Evolutionary conservation across 495 filamentous ascomycete genomes (phyloP).

Genomic region (Entonaema liquescens): DNA sequence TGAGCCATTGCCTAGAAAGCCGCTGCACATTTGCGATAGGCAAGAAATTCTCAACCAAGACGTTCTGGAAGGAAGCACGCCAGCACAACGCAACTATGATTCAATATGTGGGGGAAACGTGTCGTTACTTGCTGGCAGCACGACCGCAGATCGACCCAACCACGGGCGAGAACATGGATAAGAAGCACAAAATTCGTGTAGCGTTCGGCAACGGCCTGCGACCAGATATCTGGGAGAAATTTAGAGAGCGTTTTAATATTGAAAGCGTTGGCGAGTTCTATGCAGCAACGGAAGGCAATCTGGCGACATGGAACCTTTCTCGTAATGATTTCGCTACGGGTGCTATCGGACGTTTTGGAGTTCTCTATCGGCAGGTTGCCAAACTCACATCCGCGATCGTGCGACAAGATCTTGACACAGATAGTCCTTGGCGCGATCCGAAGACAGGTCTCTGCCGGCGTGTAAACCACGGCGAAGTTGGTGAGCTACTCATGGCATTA

Average conservation of each 20-base stretch:
- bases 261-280: constrained; percentile 89
- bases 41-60: constrained; percentile 81
- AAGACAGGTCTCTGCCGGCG: constrained; percentile 75
- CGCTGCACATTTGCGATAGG: constrained; percentile 76
- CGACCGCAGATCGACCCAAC: constrained; percentile 68
- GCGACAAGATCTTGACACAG: constrained; percentile 75
- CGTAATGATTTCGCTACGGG: constrained; percentile 79
- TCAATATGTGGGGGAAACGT: constrained; percentile 96
- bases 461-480: constrained; percentile 69
- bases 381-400: constrained; percentile 65
- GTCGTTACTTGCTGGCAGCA: constrained; percentile 84
- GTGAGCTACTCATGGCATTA: constrained; percentile 81
- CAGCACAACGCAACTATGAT: constrained; percentile 78
- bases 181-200: constrained; percentile 76
- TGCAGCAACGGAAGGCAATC: constrained; percentile 81
- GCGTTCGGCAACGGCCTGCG: constrained; percentile 93
- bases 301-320: constrained; percentile 77
- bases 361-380: constrained; percentile 64
- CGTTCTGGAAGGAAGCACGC: constrained; percentile 84
- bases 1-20: constrained; percentile 64
- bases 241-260: constrained; percentile 89
- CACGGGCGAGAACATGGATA: constrained; percentile 78
- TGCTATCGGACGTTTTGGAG: constrained; percentile 82
- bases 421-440: constrained; percentile 74
- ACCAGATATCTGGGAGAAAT: constrained; percentile 88